Percentiles rank a stretch among this genome's conserved stretches.
phyloP scores from a whole-genome alignment of 2,329 filamentous ascomycete species.

The Aspergillus quadricinctus region DNA sequence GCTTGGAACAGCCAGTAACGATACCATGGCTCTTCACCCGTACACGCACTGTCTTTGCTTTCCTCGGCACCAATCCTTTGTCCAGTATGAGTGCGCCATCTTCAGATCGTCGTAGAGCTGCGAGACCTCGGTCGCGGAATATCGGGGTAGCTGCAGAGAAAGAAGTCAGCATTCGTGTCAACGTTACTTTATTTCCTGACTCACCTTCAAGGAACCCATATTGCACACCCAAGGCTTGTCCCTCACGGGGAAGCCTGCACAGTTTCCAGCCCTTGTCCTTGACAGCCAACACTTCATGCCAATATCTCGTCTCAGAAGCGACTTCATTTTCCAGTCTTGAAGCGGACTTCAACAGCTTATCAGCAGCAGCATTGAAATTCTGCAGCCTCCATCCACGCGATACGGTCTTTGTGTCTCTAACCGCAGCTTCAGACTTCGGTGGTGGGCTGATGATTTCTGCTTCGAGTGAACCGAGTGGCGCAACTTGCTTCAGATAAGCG shows the following conservation, averaged over 20 bases:
- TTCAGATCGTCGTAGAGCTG: slow-evolving; percentile 68
- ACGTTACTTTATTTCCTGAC: slow-evolving; percentile 7
- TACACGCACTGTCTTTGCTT: slow-evolving; percentile 62
- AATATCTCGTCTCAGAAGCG: slow-evolving; percentile 76
- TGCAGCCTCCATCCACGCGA: slow-evolving; percentile 72
- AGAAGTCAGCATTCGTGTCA: not conserved
- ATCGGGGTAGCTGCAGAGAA: slow-evolving; percentile 46
- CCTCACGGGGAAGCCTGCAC: slow-evolving; percentile 68
- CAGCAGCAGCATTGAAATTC: slow-evolving; percentile 68
- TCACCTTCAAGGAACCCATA: slow-evolving; percentile 80
- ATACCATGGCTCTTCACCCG: slow-evolving; percentile 56
- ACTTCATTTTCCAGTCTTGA: slow-evolving; percentile 72
- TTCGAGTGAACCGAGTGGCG: slow-evolving; percentile 71
- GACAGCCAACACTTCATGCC: slow-evolving; percentile 78
- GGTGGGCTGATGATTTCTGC: slow-evolving; percentile 61
- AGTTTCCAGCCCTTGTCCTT: slow-evolving; percentile 83
- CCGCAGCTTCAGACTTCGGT: slow-evolving; percentile 52
- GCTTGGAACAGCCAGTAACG: slow-evolving; percentile 53
- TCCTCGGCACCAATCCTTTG: slow-evolving; percentile 47
- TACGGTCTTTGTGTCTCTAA: slow-evolving; percentile 51
- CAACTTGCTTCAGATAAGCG: slow-evolving; percentile 62
- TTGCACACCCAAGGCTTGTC: slow-evolving; percentile 72
- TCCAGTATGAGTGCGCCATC: slow-evolving; percentile 75
- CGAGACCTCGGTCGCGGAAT: slow-evolving; percentile 69
- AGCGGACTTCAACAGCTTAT: slow-evolving; percentile 68